A percentile compares a stretch with the other conserved stretches of the same genome.
Evolutionary conservation across 441 rosid species (phyloP).

Genomic region (Isatis lusitanica): DNA sequence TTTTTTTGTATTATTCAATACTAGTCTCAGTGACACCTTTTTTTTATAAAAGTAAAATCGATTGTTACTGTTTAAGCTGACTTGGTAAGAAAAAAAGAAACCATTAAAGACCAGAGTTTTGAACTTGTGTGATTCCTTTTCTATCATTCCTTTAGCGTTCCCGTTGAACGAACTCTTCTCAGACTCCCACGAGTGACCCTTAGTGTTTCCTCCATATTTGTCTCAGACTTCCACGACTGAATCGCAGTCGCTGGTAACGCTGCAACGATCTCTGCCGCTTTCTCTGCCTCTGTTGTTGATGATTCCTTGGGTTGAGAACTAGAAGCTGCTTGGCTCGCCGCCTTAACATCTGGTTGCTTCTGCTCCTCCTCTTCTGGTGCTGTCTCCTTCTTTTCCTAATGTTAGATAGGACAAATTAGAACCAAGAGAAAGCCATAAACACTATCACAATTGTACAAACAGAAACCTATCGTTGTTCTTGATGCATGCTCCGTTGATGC

Average conservation of each 20-base stretch:
- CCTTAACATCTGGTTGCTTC: conserved; percentile 44
- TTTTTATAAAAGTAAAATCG: background rate
- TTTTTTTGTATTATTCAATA: too few species aligned
- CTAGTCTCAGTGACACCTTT: background rate
- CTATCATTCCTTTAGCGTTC: conserved; percentile 30
- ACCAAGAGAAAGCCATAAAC: conserved; percentile 4
- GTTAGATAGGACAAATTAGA: background rate
- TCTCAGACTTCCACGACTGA: too few species aligned
- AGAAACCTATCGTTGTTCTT: conserved; percentile 2
- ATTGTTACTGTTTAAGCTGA: conserved; percentile 9
- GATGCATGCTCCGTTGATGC: too few species aligned
- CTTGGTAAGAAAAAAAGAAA: conserved; percentile 3
- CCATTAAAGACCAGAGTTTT: conserved; percentile 1
- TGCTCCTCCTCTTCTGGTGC: conserved; percentile 11
- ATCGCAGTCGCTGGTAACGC: conserved; percentile 43
- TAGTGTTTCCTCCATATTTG: conserved; percentile 54
- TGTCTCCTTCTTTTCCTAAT: conserved; percentile 24
- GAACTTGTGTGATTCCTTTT: background rate
- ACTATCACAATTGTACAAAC: background rate
- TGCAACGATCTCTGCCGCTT: conserved; percentile 47
- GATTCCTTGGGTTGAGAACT: conserved; percentile 37
- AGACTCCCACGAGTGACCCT: conserved; percentile 49
- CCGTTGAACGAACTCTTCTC: conserved; percentile 55
- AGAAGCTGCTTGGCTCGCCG: conserved; percentile 40
- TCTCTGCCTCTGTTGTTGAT: conserved; percentile 43